phyloP scores from a whole-genome alignment of 2,329 filamentous ascomycete species.

The Aspergillus aculeatus region DNA sequence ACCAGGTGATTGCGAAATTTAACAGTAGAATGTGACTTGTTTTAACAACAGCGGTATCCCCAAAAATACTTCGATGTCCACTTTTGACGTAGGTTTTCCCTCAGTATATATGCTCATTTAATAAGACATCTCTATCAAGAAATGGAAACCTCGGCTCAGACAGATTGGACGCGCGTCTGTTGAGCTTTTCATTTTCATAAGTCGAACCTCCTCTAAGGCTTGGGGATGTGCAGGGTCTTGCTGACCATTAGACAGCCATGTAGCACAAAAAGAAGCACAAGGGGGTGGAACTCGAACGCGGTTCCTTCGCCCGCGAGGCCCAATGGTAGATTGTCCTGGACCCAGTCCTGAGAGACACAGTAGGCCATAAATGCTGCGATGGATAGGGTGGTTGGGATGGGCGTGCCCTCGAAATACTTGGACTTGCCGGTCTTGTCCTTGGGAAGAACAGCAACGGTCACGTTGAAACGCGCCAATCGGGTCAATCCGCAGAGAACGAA shows the following conservation, averaged over 20 bases:
- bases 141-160: slow-evolving; percentile 10
- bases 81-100: slow-evolving; percentile 9
- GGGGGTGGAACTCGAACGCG: slow-evolving; percentile 77
- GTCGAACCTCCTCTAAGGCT: slow-evolving; percentile 53
- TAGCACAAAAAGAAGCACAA: slow-evolving; percentile 75
- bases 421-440: slow-evolving; percentile 92
- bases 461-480: slow-evolving; percentile 93
- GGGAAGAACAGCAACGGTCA: slow-evolving; percentile 83
- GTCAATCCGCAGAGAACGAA: slow-evolving; percentile 95
- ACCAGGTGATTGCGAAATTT: not conserved
- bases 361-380: slow-evolving; percentile 84
- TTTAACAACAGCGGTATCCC: slow-evolving; percentile 15
- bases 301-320: slow-evolving; percentile 69
- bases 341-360: slow-evolving; percentile 80
- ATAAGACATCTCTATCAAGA: slow-evolving; percentile 19
- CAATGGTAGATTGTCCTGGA: slow-evolving; percentile 73
- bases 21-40: slow-evolving; percentile 13
- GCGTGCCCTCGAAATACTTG: slow-evolving; percentile 94
- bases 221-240: slow-evolving; percentile 91
- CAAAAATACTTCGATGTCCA: slow-evolving; percentile 14
- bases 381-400: slow-evolving; percentile 84
- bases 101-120: slow-evolving; percentile 21
- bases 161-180: slow-evolving; percentile 12
- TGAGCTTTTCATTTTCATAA: not conserved
- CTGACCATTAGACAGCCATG: slow-evolving; percentile 94